Conservation (phyloP, 208 protist genomes). For the Crithidia expoeki region DNA sequence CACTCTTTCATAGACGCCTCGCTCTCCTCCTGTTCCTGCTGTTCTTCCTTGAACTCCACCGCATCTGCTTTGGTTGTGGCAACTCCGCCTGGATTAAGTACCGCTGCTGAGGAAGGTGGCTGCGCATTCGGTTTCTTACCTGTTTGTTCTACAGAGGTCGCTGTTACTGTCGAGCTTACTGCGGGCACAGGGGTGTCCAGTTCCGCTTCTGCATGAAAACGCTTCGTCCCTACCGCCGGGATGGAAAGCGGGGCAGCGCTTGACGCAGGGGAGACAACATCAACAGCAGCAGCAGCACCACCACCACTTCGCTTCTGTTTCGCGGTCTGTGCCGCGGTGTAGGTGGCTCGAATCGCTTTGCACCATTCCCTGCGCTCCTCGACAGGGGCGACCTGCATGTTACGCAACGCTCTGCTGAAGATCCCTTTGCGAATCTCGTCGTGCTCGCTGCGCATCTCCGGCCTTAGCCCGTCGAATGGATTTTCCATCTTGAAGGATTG, state of each 20-base stretch:
- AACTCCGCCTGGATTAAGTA: background rate
- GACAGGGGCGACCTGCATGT: constrained; percentile 37
- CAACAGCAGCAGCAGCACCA: background rate
- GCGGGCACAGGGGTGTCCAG: background rate
- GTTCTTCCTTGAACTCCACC: background rate
- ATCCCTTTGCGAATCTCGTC: constrained; percentile 90
- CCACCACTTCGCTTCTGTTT: constrained; percentile 7
- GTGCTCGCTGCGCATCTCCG: constrained; percentile 75
- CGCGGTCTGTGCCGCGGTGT: constrained; percentile 12
- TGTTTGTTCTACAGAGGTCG: too few relatives aligned
- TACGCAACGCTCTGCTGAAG: constrained; percentile 69
- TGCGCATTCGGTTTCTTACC: background rate
- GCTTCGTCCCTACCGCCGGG: constrained; percentile 5
- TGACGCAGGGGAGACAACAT: background rate
- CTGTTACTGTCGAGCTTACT: too few relatives aligned
- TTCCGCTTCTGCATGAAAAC: constrained; percentile 1
- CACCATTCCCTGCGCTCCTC: constrained; percentile 69
- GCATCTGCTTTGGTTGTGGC: background rate
- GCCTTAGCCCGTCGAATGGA: constrained; percentile 65
- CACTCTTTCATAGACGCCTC: constrained; percentile 56
- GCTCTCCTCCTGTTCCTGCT: constrained; percentile 1
- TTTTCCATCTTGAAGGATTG: constrained; percentile 54
- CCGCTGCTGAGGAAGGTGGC: background rate
- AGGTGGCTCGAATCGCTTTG: constrained; percentile 45
- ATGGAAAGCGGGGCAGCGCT: background rate